Base-by-base conservation (phyloP, 805 yeast species). In the Saccharomycopsis olivae region DNA sequence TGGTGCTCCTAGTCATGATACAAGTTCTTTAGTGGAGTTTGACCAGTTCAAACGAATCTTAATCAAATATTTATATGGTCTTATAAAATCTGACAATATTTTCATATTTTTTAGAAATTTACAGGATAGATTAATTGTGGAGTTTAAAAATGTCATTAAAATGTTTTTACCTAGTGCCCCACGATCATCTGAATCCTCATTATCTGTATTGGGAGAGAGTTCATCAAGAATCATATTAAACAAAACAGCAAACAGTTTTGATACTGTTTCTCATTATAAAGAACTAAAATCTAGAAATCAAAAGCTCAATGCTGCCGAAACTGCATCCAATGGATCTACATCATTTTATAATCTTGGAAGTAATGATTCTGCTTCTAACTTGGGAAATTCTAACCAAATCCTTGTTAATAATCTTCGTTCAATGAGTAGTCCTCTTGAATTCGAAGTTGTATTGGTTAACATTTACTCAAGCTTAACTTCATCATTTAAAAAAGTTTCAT, bases 121-220 rank as follows among this genome's bases (percentile, higher is more conserved):
- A 54, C 83, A 79, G 50, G 89, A 78, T 18, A 66, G 66, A 15
- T 73, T 83, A n/a, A 62, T 78, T 10, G 61, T 67, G 1, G 95
- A 87, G 49, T 66, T 85, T 39, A 86, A 86, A 55, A 67, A 70
- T 11, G 73, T 86, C 13, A 83, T 88, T 29, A 73, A 83, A 44
- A 61, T 60, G 3, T 64, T 73, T 48, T 54, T 87, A 38, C 95
- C 95, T 0, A 65, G 14, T 4, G n/a, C 25, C 8, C 34, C 35
- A 16, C 16, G 36, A 8, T 28, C 30, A 10, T 10, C 30, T 28
- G 14, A 10, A 9, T 16, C 38, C 10, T 20, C 24, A 11, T 14
- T 36, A 29, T 20, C 24, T 10, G n/a, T n/a, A 23, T 16, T 24
- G n/a, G 29, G 14, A 5, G 19, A 29, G 23, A 30, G 4, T 33